phyloP scores from a whole-genome alignment of 805 yeast species.

The Saccharomyces jurei region DNA sequence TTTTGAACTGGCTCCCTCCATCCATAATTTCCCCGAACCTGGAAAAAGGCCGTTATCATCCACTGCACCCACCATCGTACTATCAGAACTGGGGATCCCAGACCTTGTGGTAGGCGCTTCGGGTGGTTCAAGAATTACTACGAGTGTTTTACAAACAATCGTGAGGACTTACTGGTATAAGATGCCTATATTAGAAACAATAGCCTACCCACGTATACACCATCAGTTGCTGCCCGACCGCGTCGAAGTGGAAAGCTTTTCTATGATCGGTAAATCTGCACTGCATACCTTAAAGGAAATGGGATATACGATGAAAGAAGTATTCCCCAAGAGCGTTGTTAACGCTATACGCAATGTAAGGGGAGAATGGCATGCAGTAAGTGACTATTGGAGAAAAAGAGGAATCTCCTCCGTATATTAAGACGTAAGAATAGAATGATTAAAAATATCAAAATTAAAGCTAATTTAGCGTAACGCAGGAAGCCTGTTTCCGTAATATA shows the following conservation, averaged over 20 bases:
- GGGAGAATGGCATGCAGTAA: conserved; percentile 59
- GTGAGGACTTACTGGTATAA: conserved; percentile 54
- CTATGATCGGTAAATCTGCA: conserved; percentile 38
- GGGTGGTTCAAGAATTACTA: conserved; percentile 84
- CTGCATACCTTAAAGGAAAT: conserved; percentile 30
- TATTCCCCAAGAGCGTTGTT: conserved; percentile 47
- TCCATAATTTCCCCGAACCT: conserved; percentile 69
- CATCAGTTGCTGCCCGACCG: conserved; percentile 80
- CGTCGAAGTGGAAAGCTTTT: conserved; percentile 47
- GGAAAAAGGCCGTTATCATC: conserved; percentile 79
- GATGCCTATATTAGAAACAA: conserved; percentile 53
- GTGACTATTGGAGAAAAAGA: conserved; percentile 85
- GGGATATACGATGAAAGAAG: conserved; percentile 43
- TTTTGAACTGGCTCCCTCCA: conserved; percentile 74
- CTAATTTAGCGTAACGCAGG: background rate
- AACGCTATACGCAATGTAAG: conserved; percentile 40
- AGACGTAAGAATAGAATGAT: background rate
- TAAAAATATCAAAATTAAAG: background rate
- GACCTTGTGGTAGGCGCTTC: conserved; percentile 83
- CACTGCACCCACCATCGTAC: conserved; percentile 65
- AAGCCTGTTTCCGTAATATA: background rate
- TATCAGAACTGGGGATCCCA: conserved; percentile 39
- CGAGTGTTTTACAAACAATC: conserved; percentile 76
- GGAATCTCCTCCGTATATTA: conserved; percentile 36
- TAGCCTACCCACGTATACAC: conserved; percentile 77